These are phyloP conservation scores for Lactuca sativa DNA, from an alignment of 129 eudicot species.

Conservation along the genomic window DNA sequence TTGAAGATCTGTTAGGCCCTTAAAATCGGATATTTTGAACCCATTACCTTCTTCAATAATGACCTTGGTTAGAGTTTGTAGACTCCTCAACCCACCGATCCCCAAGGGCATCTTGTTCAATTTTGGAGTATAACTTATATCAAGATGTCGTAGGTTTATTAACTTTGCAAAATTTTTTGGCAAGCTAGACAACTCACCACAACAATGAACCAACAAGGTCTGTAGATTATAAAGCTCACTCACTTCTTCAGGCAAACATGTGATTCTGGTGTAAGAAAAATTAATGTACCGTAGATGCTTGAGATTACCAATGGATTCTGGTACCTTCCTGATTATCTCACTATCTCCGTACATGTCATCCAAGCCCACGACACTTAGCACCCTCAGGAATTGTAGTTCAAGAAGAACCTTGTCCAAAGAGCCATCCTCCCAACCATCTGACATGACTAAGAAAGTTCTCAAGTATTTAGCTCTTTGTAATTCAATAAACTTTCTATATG, in stretches of 20 bases:
- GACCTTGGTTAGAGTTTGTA: background rate
- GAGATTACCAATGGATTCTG: slow-evolving; percentile 12
- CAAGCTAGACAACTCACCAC: slow-evolving; percentile 15
- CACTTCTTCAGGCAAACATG: slow-evolving; percentile 24
- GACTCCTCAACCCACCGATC: background rate
- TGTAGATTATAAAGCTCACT: slow-evolving; percentile 27
- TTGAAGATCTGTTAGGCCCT: background rate
- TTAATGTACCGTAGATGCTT: slow-evolving; percentile 22
- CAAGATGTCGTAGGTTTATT: background rate
- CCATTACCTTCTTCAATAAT: background rate
- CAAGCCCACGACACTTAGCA: background rate
- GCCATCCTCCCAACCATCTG: background rate
- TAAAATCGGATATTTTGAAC: background rate
- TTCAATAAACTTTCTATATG: too few relatives aligned
- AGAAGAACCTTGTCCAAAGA: slow-evolving; percentile 14
- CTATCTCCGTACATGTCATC: background rate
- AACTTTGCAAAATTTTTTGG: slow-evolving; percentile 16
- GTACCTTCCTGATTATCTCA: background rate
- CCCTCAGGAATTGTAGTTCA: background rate
- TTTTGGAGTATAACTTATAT: background rate
- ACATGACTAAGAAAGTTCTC: too few relatives aligned
- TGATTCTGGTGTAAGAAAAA: slow-evolving; percentile 11
- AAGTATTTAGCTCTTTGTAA: too few relatives aligned
- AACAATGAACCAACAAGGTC: slow-evolving; percentile 25
- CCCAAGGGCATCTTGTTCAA: background rate